phyloP scores from a whole-genome alignment of 345 rosid genomes.

The Sapria himalayana region DNA sequence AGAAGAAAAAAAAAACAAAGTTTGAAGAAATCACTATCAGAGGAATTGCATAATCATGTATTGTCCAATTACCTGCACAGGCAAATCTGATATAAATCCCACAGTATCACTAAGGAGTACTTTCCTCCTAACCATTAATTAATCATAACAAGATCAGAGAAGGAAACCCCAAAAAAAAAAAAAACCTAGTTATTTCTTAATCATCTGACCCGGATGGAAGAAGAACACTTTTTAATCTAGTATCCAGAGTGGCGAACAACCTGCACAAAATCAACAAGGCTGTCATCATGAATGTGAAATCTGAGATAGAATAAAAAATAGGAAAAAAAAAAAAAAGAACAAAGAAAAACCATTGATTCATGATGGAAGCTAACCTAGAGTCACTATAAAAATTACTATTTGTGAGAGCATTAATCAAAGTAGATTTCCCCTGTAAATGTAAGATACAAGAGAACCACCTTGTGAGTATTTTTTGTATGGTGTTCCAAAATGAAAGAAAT shows the following conservation, averaged over 20 bases:
- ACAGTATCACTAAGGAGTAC: conserved; percentile 83
- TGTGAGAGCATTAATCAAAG: conserved; percentile 53
- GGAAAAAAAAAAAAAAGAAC: conserved; percentile 1
- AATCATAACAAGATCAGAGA: conserved; percentile 4
- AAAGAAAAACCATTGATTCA: conserved; percentile 4
- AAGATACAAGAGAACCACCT: not conserved
- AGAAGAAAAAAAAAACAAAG: conserved; percentile 4
- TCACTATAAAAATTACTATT: conserved; percentile 58
- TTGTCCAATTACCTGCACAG: conserved; percentile 44
- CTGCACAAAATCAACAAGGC: conserved; percentile 17
- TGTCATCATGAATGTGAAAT: conserved; percentile 2
- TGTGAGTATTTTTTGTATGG: not conserved
- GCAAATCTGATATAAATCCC: conserved; percentile 90
- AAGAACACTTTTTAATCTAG: conserved; percentile 37
- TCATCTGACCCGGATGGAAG: conserved; percentile 60
- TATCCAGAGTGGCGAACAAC: conserved; percentile 75
- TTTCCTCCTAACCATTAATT: conserved; percentile 41
- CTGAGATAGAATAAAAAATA: not conserved
- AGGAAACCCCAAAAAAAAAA: not conserved
- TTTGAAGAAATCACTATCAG: not conserved
- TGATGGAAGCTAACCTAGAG: conserved; percentile 32
- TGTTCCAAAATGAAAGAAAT: conserved; percentile 3
- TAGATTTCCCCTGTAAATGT: conserved; percentile 64
- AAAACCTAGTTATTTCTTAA: not conserved
- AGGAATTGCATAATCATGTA: not conserved